These are phyloP conservation scores for Acanthamoeba royreba DNA, from an alignment of 208 protist genomes.

Conservation along the genomic window DNA sequence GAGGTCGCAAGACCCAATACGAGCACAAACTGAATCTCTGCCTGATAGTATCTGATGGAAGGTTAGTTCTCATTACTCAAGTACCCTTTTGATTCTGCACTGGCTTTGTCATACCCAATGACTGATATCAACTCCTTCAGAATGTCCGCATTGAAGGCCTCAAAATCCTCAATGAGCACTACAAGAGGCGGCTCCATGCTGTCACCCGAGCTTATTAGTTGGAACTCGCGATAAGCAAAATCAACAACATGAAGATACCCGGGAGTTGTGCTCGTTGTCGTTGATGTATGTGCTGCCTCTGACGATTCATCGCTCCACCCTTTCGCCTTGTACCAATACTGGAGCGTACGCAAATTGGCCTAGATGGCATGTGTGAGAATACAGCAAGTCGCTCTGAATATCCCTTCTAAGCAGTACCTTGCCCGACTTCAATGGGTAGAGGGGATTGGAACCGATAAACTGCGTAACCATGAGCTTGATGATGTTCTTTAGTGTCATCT, in stretches of 20 bases:
- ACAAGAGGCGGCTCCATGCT: background rate
- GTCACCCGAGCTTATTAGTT: too few species aligned
- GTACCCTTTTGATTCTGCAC: background rate
- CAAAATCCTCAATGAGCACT: background rate
- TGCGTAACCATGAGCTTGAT: background rate
- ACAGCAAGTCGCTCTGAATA: background rate
- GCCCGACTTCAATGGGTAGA: background rate
- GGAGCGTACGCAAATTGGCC: background rate
- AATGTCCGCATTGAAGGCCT: background rate
- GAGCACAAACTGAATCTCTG: background rate
- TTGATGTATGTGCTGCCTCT: background rate
- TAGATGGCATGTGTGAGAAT: background rate
- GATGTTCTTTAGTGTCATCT: background rate
- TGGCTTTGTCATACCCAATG: background rate
- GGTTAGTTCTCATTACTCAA: background rate
- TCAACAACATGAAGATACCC: too few species aligned
- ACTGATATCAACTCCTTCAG: conserved; percentile 19
- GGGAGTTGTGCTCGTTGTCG: too few species aligned
- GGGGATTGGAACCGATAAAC: background rate
- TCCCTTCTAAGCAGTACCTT: too few species aligned
- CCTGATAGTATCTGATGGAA: background rate
- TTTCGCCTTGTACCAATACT: conserved; percentile 17
- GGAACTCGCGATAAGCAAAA: too few species aligned
- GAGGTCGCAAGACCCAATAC: background rate
- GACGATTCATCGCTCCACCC: background rate